Evolutionary conservation across 768 basidiomycete species (phyloP), one percentile per base, ranked within the genome.

Genomic region (Phlebiopsis gigantea): DNA sequence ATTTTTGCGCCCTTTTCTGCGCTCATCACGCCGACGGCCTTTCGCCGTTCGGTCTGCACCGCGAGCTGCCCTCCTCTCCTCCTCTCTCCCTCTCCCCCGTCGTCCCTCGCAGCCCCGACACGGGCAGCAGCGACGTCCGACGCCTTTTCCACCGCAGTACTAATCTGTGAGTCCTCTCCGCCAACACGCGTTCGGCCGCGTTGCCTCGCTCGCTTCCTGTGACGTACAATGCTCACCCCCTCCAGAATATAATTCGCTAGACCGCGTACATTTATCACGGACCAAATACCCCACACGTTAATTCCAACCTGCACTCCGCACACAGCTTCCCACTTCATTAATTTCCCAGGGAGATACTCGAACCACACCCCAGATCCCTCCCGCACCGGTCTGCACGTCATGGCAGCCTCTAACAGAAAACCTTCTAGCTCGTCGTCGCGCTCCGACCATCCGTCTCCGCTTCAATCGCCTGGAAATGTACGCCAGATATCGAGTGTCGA

Each of bases 341-440:
- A 45, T 39, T 28, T 28, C 29, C 26, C 43, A 8, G 7, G 25
- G 25, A 15, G n/a, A n/a, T n/a, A 12, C 17, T 39, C 34, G 34
- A 39, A 39, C 34, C 34, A 39, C 34, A 39, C 34, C 34, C 34
- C 17, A 17, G 17, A 39, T 17, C 12, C 50, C 30, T 17, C 21
- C 19, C n/a, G 17, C 57, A 53, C 62, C 50, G 29, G 22, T 34
- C 19, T 12, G 17, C 57, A 53, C 62, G 61, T 59, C 64, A 71
- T 55, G 54, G 24, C 54, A 29, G 15, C 26, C 54, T 24, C 54
- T 55, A 46, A 55, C 47, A 39, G 54, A 46, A 55, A 44, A 19
- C 54, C 25, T 42, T 87, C 87, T 30, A 81, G 79, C 55, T 85
- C 87, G 25, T 84, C 86, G n/a, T 78, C 79, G 17, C 83, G 79